Evolutionary conservation across 129 eudicot genomes (phyloP), one percentile per base, ranked within the genome.

Genomic region (Saussurea involucrata): DNA sequence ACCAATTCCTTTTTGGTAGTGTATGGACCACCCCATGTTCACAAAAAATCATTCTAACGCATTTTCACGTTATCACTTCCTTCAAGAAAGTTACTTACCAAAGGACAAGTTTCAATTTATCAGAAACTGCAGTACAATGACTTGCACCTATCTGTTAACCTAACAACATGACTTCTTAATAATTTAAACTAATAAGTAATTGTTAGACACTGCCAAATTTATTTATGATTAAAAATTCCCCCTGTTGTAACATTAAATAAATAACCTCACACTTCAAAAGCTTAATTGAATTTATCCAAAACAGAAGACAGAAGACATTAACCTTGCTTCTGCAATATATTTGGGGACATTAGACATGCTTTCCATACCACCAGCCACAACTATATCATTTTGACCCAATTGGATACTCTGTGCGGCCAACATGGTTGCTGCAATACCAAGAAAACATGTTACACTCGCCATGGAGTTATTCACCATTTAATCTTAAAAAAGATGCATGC

Each of bases 341-440:
- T 95, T 95, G 60, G 98, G 98, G 75, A 87, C 93, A 79, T 95
- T 95, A 22, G 98, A 95, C 98, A 95, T 95, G 91, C 94, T 95
- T 80, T 95, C 98, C 98, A 95, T 95, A 78, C 98, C 98, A 81
- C 98, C 98, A 65, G 98, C 93, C 71, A 95, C 97, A 37, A 95
- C 98, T 36, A 95, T 81, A 76, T 91, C 96, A 67, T 92, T 95
- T 77, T 85, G 87, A 63, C 97, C 98, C 82, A 92, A 86, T 71
- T 95, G 98, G 72, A 95, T 95, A 75, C 96, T 89, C 79, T 95
- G 98, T 72, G 98, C 97, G 20, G 98, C 98, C 36, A 95, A 85
- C 98, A 95, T 89, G 57, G 97, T 95, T 42, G 98, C 98, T 95
- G 92, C 27, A 86, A 78, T 33, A 68, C 27, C 86, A 75, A 83